Percentiles rank a stretch among this genome's conserved stretches.
Evolutionary conservation across 176 grass and related monocot species (phyloP).

Genomic region (bread wheat (Triticum aestivum)): IWGSC_CS_RefSeq_v2.1 NC_057801.1:460366968-460367467

Average conservation of each 20-base stretch:
- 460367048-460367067: constrained; percentile 31
- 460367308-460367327: constrained; percentile 61
- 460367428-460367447: constrained; percentile 38
- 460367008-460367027: not conserved
- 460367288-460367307: constrained; percentile 71
- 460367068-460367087: constrained; percentile 34
- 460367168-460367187: constrained; percentile 46
- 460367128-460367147: constrained; percentile 53
- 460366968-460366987: constrained; percentile 13
- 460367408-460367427: constrained; percentile 45
- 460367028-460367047: not conserved
- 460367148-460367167: constrained; percentile 39
- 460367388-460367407: constrained; percentile 60
- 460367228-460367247: constrained; percentile 72
- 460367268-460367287: constrained; percentile 88
- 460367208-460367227: constrained; percentile 42
- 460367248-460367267: constrained; percentile 67
- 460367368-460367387: constrained; percentile 75
- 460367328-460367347: constrained; percentile 78
- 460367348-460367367: constrained; percentile 87
- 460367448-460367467: constrained; percentile 59
- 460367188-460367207: constrained; percentile 38
- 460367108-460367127: constrained; percentile 48
- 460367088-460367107: constrained; percentile 59
- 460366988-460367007: constrained; percentile 4